A percentile compares a stretch with the other conserved stretches of the same genome.
Conservation (phyloP, 2,329 filamentous ascomycete genomes). For the Fusarium longipes region DNA sequence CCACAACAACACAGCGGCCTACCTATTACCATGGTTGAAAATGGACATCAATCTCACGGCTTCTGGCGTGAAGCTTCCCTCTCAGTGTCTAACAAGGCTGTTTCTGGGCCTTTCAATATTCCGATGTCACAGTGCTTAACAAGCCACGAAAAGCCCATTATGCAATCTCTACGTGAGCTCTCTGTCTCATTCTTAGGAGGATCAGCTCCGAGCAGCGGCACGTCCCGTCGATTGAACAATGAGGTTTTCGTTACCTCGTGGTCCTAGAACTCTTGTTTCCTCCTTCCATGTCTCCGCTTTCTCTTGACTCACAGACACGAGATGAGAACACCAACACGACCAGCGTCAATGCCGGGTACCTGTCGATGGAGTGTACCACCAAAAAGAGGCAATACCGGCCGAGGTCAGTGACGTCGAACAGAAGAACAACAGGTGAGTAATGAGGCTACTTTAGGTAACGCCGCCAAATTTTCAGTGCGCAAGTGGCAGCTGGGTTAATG, state of each 20-base stretch:
- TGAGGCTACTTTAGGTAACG: neutral
- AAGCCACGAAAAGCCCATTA: conserved; percentile 23
- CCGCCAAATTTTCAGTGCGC: neutral
- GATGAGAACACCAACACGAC: neutral
- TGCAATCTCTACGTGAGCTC: conserved; percentile 21
- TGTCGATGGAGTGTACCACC: neutral
- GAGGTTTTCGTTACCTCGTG: neutral
- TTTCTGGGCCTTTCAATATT: conserved; percentile 11
- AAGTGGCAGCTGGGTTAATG: conserved; percentile 1
- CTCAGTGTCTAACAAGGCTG: conserved; percentile 11
- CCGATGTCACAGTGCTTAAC: conserved; percentile 8
- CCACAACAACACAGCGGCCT: neutral
- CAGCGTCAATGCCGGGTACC: neutral
- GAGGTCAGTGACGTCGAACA: conserved; percentile 32
- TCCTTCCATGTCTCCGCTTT: neutral
- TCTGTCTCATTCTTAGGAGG: conserved; percentile 25
- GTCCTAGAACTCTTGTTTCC: neutral
- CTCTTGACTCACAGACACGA: neutral
- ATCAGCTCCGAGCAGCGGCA: conserved; percentile 9
- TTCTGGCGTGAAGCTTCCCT: neutral
- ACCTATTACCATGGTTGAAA: neutral
- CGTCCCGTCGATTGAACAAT: neutral
- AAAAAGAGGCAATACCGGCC: conserved; percentile 17
- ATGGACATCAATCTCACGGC: conserved; percentile 2
- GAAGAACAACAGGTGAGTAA: neutral